Evolutionary conservation across 169 alveolate species (phyloP).

Genomic region (Sarcocystis neurona): DNA sequence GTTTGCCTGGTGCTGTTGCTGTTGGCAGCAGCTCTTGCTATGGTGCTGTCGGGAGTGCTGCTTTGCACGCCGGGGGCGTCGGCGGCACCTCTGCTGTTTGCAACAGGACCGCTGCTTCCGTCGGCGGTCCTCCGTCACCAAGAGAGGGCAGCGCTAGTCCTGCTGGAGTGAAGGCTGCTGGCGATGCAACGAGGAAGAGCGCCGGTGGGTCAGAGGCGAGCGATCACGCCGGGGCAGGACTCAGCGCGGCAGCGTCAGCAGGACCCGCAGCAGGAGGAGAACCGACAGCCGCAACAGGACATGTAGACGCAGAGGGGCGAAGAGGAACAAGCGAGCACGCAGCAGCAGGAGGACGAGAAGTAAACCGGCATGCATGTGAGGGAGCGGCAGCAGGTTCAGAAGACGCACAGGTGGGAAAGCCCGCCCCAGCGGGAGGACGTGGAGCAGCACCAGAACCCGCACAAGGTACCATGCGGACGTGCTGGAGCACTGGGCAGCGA

Average conservation of each 20-base stretch:
- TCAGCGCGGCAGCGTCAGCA: conserved; percentile 9
- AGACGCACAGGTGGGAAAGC: background rate
- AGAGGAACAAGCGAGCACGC: background rate
- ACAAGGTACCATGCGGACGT: background rate
- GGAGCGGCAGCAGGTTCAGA: background rate
- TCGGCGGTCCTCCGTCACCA: too few relatives aligned
- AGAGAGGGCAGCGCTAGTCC: too few relatives aligned
- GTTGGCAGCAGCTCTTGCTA: too few relatives aligned
- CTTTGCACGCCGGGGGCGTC: too few relatives aligned
- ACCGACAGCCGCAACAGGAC: background rate
- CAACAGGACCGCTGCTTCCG: too few relatives aligned
- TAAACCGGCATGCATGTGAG: background rate
- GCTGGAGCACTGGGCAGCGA: too few relatives aligned
- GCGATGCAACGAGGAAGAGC: background rate
- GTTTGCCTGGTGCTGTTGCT: too few relatives aligned
- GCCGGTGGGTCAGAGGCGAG: background rate
- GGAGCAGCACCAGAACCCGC: background rate
- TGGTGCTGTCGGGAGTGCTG: too few relatives aligned
- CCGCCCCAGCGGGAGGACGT: background rate
- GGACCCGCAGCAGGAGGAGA: conserved; percentile 28
- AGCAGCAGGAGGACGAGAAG: background rate
- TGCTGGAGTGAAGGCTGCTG: background rate
- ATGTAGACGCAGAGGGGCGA: background rate
- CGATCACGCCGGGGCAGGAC: background rate
- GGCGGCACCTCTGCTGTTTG: too few relatives aligned